These are phyloP conservation scores for Drechslera avenae DNA, from an alignment of 2,329 filamentous ascomycete genomes.

Conservation along the genomic window DNA sequence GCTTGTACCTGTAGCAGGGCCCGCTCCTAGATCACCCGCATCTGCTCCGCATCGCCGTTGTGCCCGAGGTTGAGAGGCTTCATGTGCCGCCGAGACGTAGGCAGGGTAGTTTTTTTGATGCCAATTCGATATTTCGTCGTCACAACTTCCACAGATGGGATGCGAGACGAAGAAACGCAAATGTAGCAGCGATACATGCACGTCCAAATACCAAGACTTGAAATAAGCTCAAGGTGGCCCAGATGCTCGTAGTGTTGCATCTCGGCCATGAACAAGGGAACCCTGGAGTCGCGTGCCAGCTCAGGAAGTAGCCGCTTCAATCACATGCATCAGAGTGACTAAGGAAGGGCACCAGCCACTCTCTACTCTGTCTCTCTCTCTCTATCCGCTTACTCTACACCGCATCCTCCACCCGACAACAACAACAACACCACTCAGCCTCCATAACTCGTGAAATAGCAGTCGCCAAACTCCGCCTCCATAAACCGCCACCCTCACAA, in stretches of 20 bases:
- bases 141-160: background rate
- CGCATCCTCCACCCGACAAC: conserved; percentile 21
- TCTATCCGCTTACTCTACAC: conserved; percentile 23
- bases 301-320: conserved; percentile 21
- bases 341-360: conserved; percentile 34
- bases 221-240: background rate
- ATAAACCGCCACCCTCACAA: conserved; percentile 9
- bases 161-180: no score
- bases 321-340: conserved; percentile 28
- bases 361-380: background rate
- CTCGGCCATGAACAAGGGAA: conserved; percentile 1
- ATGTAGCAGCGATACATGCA: background rate
- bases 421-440: conserved; percentile 13
- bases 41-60: conserved; percentile 30
- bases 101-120: conserved; percentile 6
- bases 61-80: conserved; percentile 30
- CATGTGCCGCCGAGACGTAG: background rate
- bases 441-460: background rate
- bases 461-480: conserved; percentile 12
- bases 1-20: conserved; percentile 17
- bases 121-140: conserved; percentile 3
- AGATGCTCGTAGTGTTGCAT: background rate
- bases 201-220: background rate
- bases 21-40: conserved; percentile 35
- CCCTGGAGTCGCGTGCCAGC: conserved; percentile 15